Evolutionary conservation across 768 basidiomycete species (phyloP).

Genomic region (Rhodotorula diobovata): DNA sequence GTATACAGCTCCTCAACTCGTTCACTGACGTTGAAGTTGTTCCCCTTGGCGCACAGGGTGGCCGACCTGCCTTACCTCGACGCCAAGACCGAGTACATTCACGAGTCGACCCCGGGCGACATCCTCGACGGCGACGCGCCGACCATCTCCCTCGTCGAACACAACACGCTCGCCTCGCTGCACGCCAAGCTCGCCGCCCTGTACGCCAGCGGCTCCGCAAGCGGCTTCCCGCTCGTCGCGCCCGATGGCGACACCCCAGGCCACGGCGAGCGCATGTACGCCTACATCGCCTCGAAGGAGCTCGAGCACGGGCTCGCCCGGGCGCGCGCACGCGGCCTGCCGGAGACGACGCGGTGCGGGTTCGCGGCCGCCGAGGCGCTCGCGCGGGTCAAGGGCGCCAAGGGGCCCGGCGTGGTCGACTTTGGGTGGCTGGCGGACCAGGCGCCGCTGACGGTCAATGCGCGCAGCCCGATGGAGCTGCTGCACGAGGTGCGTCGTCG

Average conservation of each 20-base stretch:
- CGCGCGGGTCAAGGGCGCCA: constrained; percentile 57
- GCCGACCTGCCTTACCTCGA: constrained; percentile 89
- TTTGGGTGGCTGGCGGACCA: constrained; percentile 57
- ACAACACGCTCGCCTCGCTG: constrained; percentile 72
- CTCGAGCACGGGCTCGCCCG: constrained; percentile 76
- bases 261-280: constrained; percentile 62
- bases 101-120: constrained; percentile 23
- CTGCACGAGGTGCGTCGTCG: constrained; percentile 63
- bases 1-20: no score
- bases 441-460: constrained; percentile 78
- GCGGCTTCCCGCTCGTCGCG: constrained; percentile 77
- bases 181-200: constrained; percentile 67
- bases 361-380: constrained; percentile 47
- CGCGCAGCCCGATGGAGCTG: constrained; percentile 81
- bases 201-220: constrained; percentile 55
- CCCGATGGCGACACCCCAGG: neutral
- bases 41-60: constrained; percentile 51
- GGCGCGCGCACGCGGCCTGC: constrained; percentile 5
- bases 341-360: neutral
- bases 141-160: constrained; percentile 64
- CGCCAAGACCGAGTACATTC: constrained; percentile 70
- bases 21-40: neutral
- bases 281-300: constrained; percentile 87
- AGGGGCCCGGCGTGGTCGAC: constrained; percentile 47
- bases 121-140: constrained; percentile 52